Conservation (phyloP, 73 alveolate genomes). For the Blepharisma japonicum region DNA sequence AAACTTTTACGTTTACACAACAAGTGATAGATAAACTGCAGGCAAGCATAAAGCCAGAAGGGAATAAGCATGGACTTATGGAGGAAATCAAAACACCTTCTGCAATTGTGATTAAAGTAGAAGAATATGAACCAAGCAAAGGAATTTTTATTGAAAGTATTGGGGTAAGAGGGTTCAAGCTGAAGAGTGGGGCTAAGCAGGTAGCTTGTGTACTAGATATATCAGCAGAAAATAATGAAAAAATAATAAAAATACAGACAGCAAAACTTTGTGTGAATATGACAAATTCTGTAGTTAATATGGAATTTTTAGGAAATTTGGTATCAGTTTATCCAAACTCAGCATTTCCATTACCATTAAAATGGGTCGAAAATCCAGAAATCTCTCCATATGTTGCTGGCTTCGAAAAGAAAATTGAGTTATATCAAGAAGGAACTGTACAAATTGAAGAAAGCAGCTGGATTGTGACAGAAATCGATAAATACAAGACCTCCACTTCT, state of each 20-base stretch:
- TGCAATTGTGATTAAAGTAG: neutral
- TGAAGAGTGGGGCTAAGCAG: neutral
- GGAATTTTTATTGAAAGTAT: constrained; percentile 8
- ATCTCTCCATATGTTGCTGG: neutral
- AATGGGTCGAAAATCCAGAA: neutral
- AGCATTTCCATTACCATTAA: constrained; percentile 18
- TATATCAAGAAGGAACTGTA: too few species aligned
- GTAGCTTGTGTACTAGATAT: neutral
- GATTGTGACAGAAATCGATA: neutral
- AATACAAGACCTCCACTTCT: neutral
- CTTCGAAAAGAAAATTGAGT: too few species aligned
- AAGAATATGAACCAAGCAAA: neutral
- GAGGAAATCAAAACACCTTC: constrained; percentile 7
- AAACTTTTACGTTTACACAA: neutral
- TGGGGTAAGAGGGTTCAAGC: neutral
- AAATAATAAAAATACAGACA: neutral
- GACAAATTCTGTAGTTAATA: neutral
- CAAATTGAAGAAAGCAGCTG: neutral
- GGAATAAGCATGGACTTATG: neutral
- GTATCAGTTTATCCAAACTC: neutral
- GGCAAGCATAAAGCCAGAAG: neutral
- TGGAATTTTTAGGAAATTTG: neutral
- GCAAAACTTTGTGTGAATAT: neutral
- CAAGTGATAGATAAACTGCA: constrained; percentile 8
- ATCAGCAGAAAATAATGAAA: neutral